These are phyloP conservation scores for Penicillium sp. DNA, from an alignment of 2,329 filamentous ascomycete genomes.

Conservation along the genomic window DNA sequence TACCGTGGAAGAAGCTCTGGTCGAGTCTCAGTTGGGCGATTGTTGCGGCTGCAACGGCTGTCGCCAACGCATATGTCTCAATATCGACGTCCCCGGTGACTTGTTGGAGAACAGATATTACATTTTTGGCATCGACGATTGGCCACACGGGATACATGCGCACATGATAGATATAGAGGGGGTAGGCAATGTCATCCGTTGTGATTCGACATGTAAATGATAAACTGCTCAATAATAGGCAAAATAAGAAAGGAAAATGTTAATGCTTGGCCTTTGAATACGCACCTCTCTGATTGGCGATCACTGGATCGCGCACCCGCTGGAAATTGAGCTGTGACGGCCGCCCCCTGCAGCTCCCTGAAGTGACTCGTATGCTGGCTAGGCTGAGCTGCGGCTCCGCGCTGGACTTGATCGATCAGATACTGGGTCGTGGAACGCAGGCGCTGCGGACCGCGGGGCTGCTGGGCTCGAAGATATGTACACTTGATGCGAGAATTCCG, in stretches of 20 bases:
- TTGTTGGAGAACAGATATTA: not conserved
- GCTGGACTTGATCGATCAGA: not conserved
- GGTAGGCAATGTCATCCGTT: not conserved
- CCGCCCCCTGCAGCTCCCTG: not conserved
- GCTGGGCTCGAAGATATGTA: slow-evolving; percentile 51
- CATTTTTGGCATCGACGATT: not conserved
- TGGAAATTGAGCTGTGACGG: not conserved
- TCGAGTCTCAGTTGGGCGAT: not conserved
- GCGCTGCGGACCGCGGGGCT: slow-evolving; percentile 38
- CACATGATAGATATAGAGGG: not conserved
- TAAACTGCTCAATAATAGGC: not conserved
- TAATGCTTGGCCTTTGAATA: not conserved
- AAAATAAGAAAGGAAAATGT: not conserved
- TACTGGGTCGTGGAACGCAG: not conserved
- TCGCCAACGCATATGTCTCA: not conserved
- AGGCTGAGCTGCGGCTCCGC: not conserved
- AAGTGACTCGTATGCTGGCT: not conserved
- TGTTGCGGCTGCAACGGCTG: not conserved
- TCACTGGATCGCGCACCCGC: not conserved
- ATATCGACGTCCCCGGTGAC: not conserved
- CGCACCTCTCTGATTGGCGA: not conserved
- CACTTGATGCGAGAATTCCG: slow-evolving; percentile 36
- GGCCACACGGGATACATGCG: not conserved
- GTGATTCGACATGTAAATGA: not conserved
- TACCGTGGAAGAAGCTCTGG: not conserved